Evolutionary conservation across 306 rosid genomes (phyloP), one percentile per base, ranked within the genome.

Genomic region (Citrullus amarus): DNA sequence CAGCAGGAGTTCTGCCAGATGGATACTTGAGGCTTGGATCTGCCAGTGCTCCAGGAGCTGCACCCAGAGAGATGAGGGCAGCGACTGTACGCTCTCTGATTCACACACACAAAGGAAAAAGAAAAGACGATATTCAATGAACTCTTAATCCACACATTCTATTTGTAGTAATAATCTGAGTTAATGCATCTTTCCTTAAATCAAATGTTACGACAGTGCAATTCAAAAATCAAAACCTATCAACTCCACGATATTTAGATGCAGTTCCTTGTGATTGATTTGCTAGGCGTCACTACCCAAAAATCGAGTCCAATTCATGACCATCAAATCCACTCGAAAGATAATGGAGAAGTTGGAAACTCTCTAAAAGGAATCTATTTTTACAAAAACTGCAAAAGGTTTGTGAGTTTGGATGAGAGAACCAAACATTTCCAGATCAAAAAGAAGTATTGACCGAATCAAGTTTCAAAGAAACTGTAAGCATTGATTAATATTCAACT

Each of bases 51-150:
- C 93, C 97, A 46, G 98, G 90, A 70, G 91, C 88, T 30, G 97
- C 98, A 17, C 97, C 90, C 7, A 90, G 90, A 76, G 92, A 83
- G 78, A 93, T 77, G 76, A 93, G 97, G 70, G 86, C 82, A 56
- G 86, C 93, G 58, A 93, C 96, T 2, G 89, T 89, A n/a, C 84
- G 87, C 84, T 93, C 98, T 83, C 98, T 93, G 89, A 58, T 69
- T 71, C 13, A 75, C 54, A 72, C 7, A 68, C 44, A 73, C 74
- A 65, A 54, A 80, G 77, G 69, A 58, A 34, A 41, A 32, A 51
- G 69, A 74, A 16, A 8, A 32, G 18, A 61, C 56, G 63, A 61
- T 15, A 46, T 46, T 39, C 22, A 54, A 69, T 69, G 54, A 69
- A 69, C 20, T 55, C 36, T n/a, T 16, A 43, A 69, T 41, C 75